Evolutionary conservation across 352 stramenopile genomes (phyloP), one percentile per base, ranked within the genome.

Genomic region (Halophytophthora polymorphica): DNA sequence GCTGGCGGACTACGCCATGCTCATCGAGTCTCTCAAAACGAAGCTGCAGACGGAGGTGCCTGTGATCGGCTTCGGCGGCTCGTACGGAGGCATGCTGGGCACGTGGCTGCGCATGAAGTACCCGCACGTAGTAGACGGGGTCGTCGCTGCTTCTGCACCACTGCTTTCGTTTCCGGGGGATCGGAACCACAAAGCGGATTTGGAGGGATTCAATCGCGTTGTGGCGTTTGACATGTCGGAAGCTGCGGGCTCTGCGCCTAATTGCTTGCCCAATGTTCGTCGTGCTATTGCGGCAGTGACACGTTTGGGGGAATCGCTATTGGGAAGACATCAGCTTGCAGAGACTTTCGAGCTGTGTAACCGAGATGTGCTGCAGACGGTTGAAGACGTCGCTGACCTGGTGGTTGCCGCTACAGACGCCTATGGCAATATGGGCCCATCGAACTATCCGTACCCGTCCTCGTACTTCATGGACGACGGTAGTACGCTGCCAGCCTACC

Each of bases 361-460:
- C 7, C 45, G 23, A 7, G 56, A 73, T 25, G 70, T 69, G 50
- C 41, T 93, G 5, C 39, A 71, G 14, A 67, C 70, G 0, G 35
- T 65, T 5, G 44, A 69, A 34, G 73, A 84, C 23, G 72, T 76
- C 3, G 61, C 54, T 2, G 51, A 15, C 10, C 50, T 91, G 37
- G 66, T 81, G 6, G 58, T 79, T 45, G 82, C 63, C 64, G 47
- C 60, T 29, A 70, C 73, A 37, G 71, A 65, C 14, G 75, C 83
- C 25, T 97, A 86, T 48, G 90, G 86, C 61, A 86, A 77, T 61
- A 67, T 98, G 68, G 87, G 90, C 17, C 96, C 97, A 81, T 91
- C 89, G 23, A 95, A 96, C 64, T 98, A 92, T 69, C 94, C 94
- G 6, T 98, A 97, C 72, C 77, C 89, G 25, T 90, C 81, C 21